Conservation (phyloP, 2,329 filamentous ascomycete species). For the Gremmenia infestans region DNA sequence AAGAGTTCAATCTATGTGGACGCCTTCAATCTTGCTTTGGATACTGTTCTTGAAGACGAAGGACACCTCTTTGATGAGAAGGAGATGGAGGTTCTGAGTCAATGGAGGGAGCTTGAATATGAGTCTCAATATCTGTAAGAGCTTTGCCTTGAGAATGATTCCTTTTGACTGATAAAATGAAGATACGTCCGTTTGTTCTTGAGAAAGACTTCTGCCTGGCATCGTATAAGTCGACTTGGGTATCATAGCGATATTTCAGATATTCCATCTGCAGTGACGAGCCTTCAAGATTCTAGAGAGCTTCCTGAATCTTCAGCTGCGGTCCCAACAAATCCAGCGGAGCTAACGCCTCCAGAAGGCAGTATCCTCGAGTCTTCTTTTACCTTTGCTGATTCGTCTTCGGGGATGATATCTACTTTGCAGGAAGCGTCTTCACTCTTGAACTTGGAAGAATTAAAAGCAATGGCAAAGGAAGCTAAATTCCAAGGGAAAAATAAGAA, state of each 20-base stretch:
- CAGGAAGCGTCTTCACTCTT: slow-evolving; percentile 81
- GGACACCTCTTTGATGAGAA: slow-evolving; percentile 77
- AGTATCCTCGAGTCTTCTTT: slow-evolving; percentile 53
- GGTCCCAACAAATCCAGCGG: slow-evolving; percentile 36
- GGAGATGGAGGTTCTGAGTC: slow-evolving; percentile 70
- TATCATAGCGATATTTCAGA: slow-evolving; percentile 83
- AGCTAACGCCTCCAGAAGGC: slow-evolving; percentile 42
- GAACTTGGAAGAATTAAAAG: slow-evolving; percentile 82
- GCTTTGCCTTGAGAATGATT: neutral
- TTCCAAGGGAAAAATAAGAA: slow-evolving; percentile 83
- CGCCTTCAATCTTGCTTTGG: slow-evolving; percentile 88
- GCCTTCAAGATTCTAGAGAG: slow-evolving; percentile 52
- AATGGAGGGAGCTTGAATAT: slow-evolving; percentile 71
- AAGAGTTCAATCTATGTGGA: slow-evolving; percentile 93
- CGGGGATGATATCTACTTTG: slow-evolving; percentile 66
- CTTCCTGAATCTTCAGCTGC: slow-evolving; percentile 43
- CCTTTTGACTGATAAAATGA: slow-evolving; percentile 5
- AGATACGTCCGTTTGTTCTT: slow-evolving; percentile 92
- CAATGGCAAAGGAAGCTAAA: slow-evolving; percentile 78
- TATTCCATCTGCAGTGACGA: slow-evolving; percentile 57
- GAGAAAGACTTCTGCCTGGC: slow-evolving; percentile 87
- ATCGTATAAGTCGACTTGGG: slow-evolving; percentile 69
- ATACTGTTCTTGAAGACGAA: slow-evolving; percentile 86
- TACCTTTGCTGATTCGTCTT: slow-evolving; percentile 74
- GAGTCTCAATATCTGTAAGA: slow-evolving; percentile 85